Evolutionary conservation across 2,329 filamentous ascomycete genomes (phyloP), one percentile per base, ranked within the genome.

Genomic region (Helotiales sp.): DNA sequence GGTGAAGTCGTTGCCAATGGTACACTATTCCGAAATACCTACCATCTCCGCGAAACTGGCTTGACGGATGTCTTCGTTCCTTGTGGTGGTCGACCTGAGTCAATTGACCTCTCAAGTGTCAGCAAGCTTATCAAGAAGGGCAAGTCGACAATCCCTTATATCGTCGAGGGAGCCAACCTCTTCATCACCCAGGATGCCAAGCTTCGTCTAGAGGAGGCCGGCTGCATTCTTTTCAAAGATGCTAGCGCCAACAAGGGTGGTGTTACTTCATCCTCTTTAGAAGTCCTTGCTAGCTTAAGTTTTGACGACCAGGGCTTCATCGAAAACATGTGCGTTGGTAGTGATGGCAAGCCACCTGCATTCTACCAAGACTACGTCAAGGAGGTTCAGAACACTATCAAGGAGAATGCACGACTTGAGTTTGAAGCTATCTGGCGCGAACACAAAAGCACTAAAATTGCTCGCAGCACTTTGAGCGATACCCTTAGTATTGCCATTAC

Each of bases 171-270:
- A 53, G 95, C 95, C 75, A 99, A 98, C 74, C 81, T 99, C 54
- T 99, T 99, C 83, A 96, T 99, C 76, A 97, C 95, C 0, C 95
- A 99, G 75, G 95, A 99, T 69, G 93, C 93, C 68, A 98, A 98
- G 79, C 83, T 98, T 55, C 90, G 92, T 24, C 85, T 99, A 13
- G 95, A 99, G 77, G 88, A 91, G 67, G 93, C 93, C n/a, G 95
- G 95, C 59, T 96, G 91, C 71, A 86, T 98, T 68, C 77, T 99
- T 38, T 97, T 92, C 87, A 99, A 99, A 79, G 95, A 99, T 74
- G 95, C 95, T 5, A 96, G 91, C 34, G 93, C 93, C 56, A 99
- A 99, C 84, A 99, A 99, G 81, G 95, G 95, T 64, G 95, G 95
- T 73, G 95, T 99, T 46, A 99, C 95, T 0, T 97, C 92, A 0